Conservation (phyloP, 495 filamentous ascomycete species). For the Penicillium roqueforti region DNA sequence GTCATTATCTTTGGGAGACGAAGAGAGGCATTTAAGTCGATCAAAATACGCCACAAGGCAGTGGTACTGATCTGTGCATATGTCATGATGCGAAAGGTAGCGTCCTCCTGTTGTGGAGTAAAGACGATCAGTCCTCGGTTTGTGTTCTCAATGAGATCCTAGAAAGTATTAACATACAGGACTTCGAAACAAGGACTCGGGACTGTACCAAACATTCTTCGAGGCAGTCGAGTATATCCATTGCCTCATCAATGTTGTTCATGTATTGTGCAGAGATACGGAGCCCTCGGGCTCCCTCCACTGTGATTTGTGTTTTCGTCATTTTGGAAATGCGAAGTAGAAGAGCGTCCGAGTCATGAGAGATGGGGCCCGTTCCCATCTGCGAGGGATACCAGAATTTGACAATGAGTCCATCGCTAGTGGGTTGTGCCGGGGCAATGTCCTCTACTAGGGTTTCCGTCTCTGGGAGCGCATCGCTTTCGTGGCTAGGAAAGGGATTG, state of each 20-base stretch:
- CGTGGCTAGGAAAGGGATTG: neutral
- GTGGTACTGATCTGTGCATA: conserved; percentile 3
- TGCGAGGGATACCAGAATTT: neutral
- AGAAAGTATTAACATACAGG: neutral
- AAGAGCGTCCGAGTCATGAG: neutral
- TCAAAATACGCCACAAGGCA: conserved; percentile 5
- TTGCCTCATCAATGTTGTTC: neutral
- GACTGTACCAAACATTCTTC: conserved; percentile 1
- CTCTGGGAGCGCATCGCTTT: neutral
- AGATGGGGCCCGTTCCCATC: neutral
- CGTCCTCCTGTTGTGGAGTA: neutral
- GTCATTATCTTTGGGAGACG: neutral
- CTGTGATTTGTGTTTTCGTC: neutral
- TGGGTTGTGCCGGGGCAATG: neutral
- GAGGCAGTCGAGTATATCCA: neutral
- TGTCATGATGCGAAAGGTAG: conserved; percentile 7
- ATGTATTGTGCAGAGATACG: neutral
- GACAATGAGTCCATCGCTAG: neutral
- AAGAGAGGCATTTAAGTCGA: too few relatives aligned
- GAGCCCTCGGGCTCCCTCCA: neutral
- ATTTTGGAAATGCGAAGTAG: neutral
- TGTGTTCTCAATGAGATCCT: conserved; percentile 6
- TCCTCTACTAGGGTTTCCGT: neutral
- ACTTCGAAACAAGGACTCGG: neutral
- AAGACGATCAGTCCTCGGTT: neutral